A percentile compares a stretch with the other conserved stretches of the same genome.
These are phyloP conservation scores for Talaromyces thailandensis DNA, from an alignment of 495 filamentous ascomycete species.

Conservation along the genomic window DNA sequence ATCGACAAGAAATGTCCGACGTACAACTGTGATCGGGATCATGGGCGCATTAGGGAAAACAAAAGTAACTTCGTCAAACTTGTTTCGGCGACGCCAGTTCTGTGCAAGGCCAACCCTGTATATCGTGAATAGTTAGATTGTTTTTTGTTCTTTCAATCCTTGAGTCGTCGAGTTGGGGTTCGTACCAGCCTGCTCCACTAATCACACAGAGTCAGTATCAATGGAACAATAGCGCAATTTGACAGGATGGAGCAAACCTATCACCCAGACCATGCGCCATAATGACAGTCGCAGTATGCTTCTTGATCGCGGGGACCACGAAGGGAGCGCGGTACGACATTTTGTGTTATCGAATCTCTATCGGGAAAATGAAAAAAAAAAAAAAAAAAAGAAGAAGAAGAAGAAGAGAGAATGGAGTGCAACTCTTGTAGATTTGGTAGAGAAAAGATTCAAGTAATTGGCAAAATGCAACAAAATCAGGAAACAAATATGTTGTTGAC, in stretches of 20 bases:
- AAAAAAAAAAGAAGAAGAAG: too few species aligned
- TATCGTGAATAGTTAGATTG: not conserved
- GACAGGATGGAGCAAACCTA: constrained; percentile 33
- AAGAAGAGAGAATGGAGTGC: too few species aligned
- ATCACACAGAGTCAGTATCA: constrained; percentile 1
- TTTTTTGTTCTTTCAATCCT: not conserved
- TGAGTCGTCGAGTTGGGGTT: not conserved
- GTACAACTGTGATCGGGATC: constrained; percentile 82
- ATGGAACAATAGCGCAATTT: not conserved
- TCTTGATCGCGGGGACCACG: constrained; percentile 77
- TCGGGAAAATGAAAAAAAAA: not conserved
- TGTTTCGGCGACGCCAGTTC: constrained; percentile 76
- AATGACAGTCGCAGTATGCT: constrained; percentile 91
- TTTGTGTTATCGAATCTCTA: constrained; percentile 12
- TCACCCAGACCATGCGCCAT: constrained; percentile 89
- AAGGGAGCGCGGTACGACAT: constrained; percentile 51
- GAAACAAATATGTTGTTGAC: too few species aligned
- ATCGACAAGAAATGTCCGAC: constrained; percentile 7
- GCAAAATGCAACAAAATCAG: too few species aligned
- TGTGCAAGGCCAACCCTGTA: constrained; percentile 66
- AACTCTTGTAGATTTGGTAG: too few species aligned
- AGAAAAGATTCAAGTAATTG: too few species aligned
- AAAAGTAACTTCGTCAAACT: constrained; percentile 85
- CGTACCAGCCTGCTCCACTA: constrained; percentile 63
- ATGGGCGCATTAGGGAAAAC: constrained; percentile 87